phyloP scores from a whole-genome alignment of 73 alveolate genomes.

The Breviolum minutum region DNA sequence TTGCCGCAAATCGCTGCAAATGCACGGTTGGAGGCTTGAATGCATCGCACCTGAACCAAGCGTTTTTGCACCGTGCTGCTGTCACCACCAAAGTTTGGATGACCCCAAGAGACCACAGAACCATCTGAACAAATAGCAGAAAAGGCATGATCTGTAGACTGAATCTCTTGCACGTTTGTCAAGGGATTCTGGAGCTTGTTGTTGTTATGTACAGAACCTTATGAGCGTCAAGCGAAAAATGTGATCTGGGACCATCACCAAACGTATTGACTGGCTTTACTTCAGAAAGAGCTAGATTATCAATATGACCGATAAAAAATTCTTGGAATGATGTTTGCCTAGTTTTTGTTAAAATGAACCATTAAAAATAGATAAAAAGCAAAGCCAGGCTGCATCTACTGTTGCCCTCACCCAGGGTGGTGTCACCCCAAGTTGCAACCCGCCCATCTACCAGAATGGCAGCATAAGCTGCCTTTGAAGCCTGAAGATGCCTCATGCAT shows the following conservation, averaged over 20 bases:
- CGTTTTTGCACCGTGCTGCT: conserved; percentile 2
- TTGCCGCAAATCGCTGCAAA: background rate
- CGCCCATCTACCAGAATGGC: conserved; percentile 4
- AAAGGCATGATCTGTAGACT: conserved; percentile 19
- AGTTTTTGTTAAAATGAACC: too few species aligned
- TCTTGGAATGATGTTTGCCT: too few species aligned
- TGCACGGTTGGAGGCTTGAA: background rate
- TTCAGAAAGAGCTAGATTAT: too few species aligned
- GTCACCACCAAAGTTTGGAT: background rate
- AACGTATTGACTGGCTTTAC: too few species aligned
- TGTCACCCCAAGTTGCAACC: background rate
- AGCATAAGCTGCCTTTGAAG: background rate
- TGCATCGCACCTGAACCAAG: background rate
- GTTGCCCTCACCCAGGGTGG: background rate
- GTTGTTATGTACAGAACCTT: background rate
- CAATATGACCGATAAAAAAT: too few species aligned
- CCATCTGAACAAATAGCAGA: background rate
- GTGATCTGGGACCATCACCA: too few species aligned
- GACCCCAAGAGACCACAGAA: background rate
- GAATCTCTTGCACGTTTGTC: background rate
- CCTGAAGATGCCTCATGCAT: conserved; percentile 2
- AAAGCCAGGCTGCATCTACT: too few species aligned
- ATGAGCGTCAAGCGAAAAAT: too few species aligned
- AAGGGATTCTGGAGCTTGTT: background rate
- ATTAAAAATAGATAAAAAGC: too few species aligned